Evolutionary conservation across 441 rosid genomes (phyloP), one percentile per base, ranked within the genome.

Genomic region (California macrophylla): DNA sequence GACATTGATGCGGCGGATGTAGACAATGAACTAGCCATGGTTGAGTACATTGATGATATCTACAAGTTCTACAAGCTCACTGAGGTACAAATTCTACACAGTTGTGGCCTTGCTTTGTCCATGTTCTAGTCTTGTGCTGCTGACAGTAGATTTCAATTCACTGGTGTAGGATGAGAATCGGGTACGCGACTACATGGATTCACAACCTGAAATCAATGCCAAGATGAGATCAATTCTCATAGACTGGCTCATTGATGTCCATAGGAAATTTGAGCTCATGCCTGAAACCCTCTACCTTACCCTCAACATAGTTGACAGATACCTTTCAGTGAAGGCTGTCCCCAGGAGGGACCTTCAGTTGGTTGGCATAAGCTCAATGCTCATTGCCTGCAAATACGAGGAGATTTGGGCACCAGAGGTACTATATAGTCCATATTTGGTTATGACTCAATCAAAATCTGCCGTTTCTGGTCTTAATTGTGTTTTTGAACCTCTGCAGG

Each of bases 351-450:
- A 85, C 65, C 83, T 87, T 29, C 88, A 87, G 77, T 50, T 85
- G 18, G 60, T 85, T 18, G 90, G 92, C 73, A 80, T 85, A 29
- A 78, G 88, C 65, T 85, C 90, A 2, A 75, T 84, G 86, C 87
- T 85, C 18, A 83, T 84, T 5, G 90, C 90, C 69, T 85, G 87
- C 67, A 87, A 87, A 63, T 85, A 85, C 47, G 90, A 87, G 80
- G 92, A 85, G 68, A 83, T 85, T 56, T 87, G 87, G 89, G 85
- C 90, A 6, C 92, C 87, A n/a, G 82, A 80, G 87, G 85, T 79
- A 68, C 7, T 58, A 2, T 32, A 32, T 4, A 32, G 34, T 30
- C 34, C 34, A 30, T 6, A 30, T 32, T 32, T 1, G 36, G 36
- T 32, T 32, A 32, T 32, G 36, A 32, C 3, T 32, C 36, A 32